Percentiles rank a stretch among this genome's conserved stretches.
Conservation (phyloP, 805 yeast species). For the Maudiozyma pseudohumilis region DNA sequence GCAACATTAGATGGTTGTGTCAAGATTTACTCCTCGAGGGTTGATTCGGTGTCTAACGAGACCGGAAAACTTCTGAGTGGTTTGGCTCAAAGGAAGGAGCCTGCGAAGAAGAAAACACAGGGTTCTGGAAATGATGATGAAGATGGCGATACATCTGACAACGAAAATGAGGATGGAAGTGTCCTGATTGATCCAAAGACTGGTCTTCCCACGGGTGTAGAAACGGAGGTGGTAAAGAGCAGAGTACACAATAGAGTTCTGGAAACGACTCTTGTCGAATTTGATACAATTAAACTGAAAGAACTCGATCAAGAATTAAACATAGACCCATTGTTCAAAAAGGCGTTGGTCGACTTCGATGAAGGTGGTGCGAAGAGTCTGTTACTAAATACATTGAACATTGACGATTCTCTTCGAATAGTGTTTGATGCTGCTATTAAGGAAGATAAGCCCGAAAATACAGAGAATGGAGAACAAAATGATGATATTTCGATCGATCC, state of each 20-base stretch:
- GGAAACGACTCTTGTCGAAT: constrained; percentile 41
- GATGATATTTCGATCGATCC: constrained; percentile 3
- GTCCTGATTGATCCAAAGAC: constrained; percentile 27
- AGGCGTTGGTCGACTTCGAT: constrained; percentile 67
- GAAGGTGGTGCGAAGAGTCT: constrained; percentile 76
- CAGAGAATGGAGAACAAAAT: constrained; percentile 12
- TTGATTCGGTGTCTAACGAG: constrained; percentile 85
- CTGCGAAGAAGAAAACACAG: constrained; percentile 4
- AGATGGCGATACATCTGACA: constrained; percentile 15
- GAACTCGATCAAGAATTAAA: constrained; percentile 54
- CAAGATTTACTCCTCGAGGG: constrained; percentile 81
- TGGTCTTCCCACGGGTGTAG: constrained; percentile 26
- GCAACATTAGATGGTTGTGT: constrained; percentile 70
- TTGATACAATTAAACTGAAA: constrained; percentile 42
- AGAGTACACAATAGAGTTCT: constrained; percentile 25
- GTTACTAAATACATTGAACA: constrained; percentile 48
- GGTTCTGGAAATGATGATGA: constrained; percentile 14
- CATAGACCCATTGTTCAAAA: constrained; percentile 67
- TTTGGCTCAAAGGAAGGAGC: constrained; percentile 38
- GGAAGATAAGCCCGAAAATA: constrained; percentile 16
- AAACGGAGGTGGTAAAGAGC: constrained; percentile 14
- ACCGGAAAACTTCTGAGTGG: constrained; percentile 80
- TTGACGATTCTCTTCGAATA: constrained; percentile 45
- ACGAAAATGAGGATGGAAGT: constrained; percentile 16
- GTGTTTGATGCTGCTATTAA: constrained; percentile 51